Percentiles rank a stretch among this genome's conserved stretches.
These are phyloP conservation scores for Suillus luteus DNA, from an alignment of 768 basidiomycete species.

Conservation along the genomic window DNA sequence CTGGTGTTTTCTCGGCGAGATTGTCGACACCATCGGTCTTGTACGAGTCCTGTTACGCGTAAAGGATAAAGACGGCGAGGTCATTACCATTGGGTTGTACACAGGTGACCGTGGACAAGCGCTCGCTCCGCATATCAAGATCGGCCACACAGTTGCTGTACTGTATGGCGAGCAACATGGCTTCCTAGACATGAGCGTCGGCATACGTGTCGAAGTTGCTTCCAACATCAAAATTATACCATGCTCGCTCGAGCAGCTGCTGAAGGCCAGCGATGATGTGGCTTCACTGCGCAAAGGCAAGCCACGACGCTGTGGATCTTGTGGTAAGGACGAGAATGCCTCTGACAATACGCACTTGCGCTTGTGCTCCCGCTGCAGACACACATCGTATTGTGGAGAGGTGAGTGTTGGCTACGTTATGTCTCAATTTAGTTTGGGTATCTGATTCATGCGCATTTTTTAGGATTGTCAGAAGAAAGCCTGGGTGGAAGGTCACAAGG, in stretches of 20 bases:
- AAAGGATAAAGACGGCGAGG: slow-evolving; percentile 26
- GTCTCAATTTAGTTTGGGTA: not conserved
- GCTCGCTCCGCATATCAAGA: not conserved
- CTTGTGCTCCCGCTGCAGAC: slow-evolving; percentile 1
- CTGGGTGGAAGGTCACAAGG: not conserved
- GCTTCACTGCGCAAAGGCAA: not conserved
- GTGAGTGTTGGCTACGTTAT: not conserved
- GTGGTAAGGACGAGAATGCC: not conserved
- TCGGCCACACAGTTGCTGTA: slow-evolving; percentile 14
- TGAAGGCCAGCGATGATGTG: not conserved
- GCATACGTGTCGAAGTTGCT: slow-evolving; percentile 10
- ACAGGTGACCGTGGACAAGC: slow-evolving; percentile 17
- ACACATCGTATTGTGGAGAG: not conserved
- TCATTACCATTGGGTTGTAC: slow-evolving; percentile 28
- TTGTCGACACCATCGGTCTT: slow-evolving; percentile 22
- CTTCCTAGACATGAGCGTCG: slow-evolving; percentile 9
- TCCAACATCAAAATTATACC: slow-evolving; percentile 6
- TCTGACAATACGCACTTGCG: slow-evolving; percentile 1
- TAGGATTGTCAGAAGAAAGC: slow-evolving; percentile 5
- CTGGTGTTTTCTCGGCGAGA: slow-evolving; percentile 38
- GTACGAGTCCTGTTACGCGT: slow-evolving; percentile 28
- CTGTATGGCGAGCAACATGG: slow-evolving; percentile 14
- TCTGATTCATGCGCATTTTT: not conserved
- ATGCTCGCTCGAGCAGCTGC: slow-evolving; percentile 1
- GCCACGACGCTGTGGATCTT: not conserved